Conservation (phyloP, 23 red algal genomes). For the Gracilaria domingensis region DNA sequence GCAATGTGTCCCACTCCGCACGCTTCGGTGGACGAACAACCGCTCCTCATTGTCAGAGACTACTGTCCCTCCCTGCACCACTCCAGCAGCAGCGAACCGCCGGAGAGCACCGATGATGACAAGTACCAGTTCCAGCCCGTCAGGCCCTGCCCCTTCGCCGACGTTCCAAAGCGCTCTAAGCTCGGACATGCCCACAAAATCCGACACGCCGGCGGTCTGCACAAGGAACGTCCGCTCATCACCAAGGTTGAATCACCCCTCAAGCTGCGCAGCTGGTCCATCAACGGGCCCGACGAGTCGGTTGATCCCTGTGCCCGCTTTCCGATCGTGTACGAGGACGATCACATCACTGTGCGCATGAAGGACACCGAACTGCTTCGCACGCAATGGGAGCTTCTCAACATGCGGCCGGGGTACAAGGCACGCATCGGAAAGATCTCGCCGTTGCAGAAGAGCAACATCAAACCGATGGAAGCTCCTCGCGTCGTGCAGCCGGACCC, state of each 20-base stretch:
- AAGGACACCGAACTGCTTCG: neutral
- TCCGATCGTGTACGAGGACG: neutral
- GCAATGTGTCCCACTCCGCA: too few relatives aligned
- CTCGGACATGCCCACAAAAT: neutral
- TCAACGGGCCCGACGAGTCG: conserved; percentile 4
- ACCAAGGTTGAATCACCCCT: neutral
- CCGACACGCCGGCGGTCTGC: neutral
- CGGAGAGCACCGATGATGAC: neutral
- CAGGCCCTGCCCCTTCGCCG: conserved; percentile 3
- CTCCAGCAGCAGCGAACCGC: neutral
- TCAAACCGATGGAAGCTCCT: neutral
- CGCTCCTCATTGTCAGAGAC: neutral
- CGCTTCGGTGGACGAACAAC: neutral
- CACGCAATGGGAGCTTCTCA: neutral
- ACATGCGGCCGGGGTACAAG: neutral
- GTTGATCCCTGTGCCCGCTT: neutral
- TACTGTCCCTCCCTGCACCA: neutral
- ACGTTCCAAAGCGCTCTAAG: neutral
- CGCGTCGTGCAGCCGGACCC: too few relatives aligned
- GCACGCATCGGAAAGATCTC: conserved; percentile 2
- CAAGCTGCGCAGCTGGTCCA: neutral
- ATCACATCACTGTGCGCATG: too few relatives aligned
- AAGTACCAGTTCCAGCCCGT: neutral
- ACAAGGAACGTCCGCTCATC: neutral
- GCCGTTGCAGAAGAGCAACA: neutral